Conservation (phyloP, 2,329 filamentous ascomycete species). For the Leptographium wingfieldii region DNA sequence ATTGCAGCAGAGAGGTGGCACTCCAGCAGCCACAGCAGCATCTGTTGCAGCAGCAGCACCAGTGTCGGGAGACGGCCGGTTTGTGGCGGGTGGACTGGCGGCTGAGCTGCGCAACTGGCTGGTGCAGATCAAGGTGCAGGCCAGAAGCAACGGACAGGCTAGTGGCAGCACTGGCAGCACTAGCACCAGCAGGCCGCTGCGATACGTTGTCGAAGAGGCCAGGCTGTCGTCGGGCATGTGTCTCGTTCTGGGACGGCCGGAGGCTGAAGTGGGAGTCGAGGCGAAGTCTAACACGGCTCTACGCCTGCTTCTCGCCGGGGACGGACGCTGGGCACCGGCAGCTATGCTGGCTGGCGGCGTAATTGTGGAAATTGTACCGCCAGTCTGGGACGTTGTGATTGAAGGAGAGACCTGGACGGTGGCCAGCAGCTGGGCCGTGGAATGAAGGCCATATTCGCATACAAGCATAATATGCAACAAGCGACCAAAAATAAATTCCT, state of each 20-base stretch:
- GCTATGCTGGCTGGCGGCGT: neutral
- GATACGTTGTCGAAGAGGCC: conserved; percentile 7
- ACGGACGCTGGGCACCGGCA: conserved; percentile 5
- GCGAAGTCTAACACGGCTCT: neutral
- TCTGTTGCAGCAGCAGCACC: neutral
- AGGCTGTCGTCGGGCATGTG: conserved; percentile 15
- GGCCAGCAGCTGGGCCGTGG: conserved; percentile 12
- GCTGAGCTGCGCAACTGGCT: conserved; percentile 31
- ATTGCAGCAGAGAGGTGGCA: neutral
- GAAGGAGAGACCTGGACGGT: conserved; percentile 13
- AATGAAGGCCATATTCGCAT: neutral
- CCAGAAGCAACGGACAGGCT: conserved; percentile 15
- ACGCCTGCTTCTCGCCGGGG: conserved; percentile 15
- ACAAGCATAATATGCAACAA: neutral
- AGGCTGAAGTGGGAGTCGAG: conserved; percentile 1
- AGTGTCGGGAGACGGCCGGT: conserved; percentile 10
- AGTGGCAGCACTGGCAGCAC: conserved; percentile 12
- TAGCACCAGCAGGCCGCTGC: neutral
- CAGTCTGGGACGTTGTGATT: conserved; percentile 13
- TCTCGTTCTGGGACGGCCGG: conserved; percentile 13
- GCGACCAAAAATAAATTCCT: neutral
- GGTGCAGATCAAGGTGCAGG: conserved; percentile 29
- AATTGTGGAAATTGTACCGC: conserved; percentile 18
- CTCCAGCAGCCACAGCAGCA: neutral
- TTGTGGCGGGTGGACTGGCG: conserved; percentile 27